Percentiles rank a stretch among this genome's conserved stretches.
Evolutionary conservation across 257 asterid species (phyloP).

Genomic region (Penstemon newberryi): DNA sequence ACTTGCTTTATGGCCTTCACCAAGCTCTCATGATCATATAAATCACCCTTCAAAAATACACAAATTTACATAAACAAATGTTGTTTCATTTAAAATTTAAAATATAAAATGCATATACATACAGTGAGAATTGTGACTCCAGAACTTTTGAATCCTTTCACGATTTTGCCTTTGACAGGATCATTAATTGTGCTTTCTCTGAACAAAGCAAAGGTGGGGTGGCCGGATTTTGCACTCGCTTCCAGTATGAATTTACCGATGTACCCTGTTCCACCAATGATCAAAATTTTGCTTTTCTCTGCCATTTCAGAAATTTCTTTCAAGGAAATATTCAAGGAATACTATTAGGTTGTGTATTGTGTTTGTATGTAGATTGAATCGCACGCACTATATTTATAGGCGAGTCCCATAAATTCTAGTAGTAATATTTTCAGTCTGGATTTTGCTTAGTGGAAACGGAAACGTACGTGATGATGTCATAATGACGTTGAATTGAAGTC

Average conservation of each 20-base stretch:
- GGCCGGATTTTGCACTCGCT: slow-evolving; percentile 68
- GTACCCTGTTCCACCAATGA: slow-evolving; percentile 89
- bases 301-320: slow-evolving; percentile 41
- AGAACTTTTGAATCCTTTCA: slow-evolving; percentile 55
- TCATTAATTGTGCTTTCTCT: slow-evolving; percentile 57
- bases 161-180: slow-evolving; percentile 62
- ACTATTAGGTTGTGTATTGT: too few relatives aligned
- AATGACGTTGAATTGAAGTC: too few relatives aligned
- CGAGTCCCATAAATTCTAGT: too few relatives aligned
- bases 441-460: too few relatives aligned
- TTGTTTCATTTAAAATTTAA: background rate
- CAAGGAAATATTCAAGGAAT: too few relatives aligned
- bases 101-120: slow-evolving; percentile 12
- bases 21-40: slow-evolving; percentile 55
- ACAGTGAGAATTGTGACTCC: slow-evolving; percentile 65
- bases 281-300: slow-evolving; percentile 71
- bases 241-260: slow-evolving; percentile 72
- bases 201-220: slow-evolving; percentile 69
- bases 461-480: too few relatives aligned
- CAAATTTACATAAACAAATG: background rate
- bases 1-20: slow-evolving; percentile 67
- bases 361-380: too few relatives aligned
- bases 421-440: too few relatives aligned
- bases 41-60: slow-evolving; percentile 48
- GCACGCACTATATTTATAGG: too few relatives aligned